Percentiles rank a stretch among this genome's conserved stretches.
These are phyloP conservation scores for Nevesoporus exiguus DNA, from an alignment of 768 basidiomycete genomes.

Conservation along the genomic window DNA sequence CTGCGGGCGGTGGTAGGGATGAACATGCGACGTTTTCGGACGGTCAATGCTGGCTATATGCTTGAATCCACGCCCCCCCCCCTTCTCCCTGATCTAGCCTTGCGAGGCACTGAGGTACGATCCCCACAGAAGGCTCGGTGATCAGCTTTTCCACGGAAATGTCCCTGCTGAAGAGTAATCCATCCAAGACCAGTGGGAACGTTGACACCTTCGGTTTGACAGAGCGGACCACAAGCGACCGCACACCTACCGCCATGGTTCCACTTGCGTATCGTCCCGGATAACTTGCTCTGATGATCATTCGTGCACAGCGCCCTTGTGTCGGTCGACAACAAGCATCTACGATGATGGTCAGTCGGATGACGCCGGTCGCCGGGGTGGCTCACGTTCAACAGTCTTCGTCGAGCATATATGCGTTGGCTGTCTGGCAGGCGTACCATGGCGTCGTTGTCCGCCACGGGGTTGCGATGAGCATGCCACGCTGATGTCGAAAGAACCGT, in stretches of 20 bases:
- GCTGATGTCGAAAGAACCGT: too few species aligned
- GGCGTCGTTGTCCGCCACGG: too few species aligned
- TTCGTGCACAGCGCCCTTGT: constrained; percentile 9
- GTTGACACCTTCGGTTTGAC: not conserved
- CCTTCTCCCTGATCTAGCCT: too few species aligned
- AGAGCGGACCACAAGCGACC: too few species aligned
- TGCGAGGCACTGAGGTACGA: too few species aligned
- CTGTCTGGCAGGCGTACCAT: too few species aligned
- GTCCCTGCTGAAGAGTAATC: too few species aligned
- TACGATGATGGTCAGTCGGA: constrained; percentile 1
- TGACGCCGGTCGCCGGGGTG: constrained; percentile 1
- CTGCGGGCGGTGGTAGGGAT: not conserved
- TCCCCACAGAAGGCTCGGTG: too few species aligned
- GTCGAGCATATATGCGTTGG: not conserved
- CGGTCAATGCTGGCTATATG: too few species aligned
- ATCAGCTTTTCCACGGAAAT: too few species aligned
- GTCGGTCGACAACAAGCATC: not conserved
- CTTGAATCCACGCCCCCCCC: too few species aligned
- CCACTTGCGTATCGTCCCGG: not conserved
- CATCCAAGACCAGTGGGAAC: too few species aligned
- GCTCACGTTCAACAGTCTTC: constrained; percentile 5
- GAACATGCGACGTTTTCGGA: not conserved
- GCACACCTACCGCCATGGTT: not conserved
- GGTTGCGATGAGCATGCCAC: not conserved
- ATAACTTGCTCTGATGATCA: not conserved